Percentiles rank a stretch among this genome's conserved stretches.
Conservation (phyloP, 192 early-diverging fungal genomes). For the Coemansia asiatica region DNA sequence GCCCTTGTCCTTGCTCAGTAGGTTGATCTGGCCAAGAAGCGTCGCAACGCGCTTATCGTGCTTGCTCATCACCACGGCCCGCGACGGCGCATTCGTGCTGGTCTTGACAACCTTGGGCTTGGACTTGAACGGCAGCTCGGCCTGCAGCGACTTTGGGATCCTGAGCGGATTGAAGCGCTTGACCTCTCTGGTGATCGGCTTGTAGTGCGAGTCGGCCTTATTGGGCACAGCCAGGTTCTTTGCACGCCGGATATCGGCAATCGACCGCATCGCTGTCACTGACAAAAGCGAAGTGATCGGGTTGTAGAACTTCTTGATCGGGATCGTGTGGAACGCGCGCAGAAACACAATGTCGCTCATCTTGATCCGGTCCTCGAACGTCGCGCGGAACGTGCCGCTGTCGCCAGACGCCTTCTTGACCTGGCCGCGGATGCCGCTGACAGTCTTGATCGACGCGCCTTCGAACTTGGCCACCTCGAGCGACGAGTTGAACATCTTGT, state of each 20-base stretch:
- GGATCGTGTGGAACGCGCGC: conserved; percentile 94
- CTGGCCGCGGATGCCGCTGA: conserved; percentile 96
- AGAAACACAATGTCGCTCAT: conserved; percentile 98
- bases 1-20: conserved; percentile 70
- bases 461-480: conserved; percentile 99
- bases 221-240: conserved; percentile 64
- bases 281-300: conserved; percentile 91
- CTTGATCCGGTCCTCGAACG: conserved; percentile 97
- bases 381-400: conserved; percentile 91
- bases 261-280: conserved; percentile 88
- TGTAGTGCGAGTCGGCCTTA: conserved; percentile 86
- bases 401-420: conserved; percentile 90
- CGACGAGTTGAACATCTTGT: conserved; percentile 95
- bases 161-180: conserved; percentile 81
- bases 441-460: conserved; percentile 93
- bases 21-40: conserved; percentile 81
- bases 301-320: conserved; percentile 95
- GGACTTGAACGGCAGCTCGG: conserved; percentile 83
- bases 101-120: conserved; percentile 72
- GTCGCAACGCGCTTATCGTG: conserved; percentile 85
- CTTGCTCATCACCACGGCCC: conserved; percentile 88
- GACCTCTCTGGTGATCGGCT: conserved; percentile 72
- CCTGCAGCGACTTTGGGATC: conserved; percentile 78
- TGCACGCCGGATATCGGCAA: conserved; percentile 79
- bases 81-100: conserved; percentile 25